phyloP scores from a whole-genome alignment of 352 stramenopile genomes.

The Globisporangium splendens region DNA sequence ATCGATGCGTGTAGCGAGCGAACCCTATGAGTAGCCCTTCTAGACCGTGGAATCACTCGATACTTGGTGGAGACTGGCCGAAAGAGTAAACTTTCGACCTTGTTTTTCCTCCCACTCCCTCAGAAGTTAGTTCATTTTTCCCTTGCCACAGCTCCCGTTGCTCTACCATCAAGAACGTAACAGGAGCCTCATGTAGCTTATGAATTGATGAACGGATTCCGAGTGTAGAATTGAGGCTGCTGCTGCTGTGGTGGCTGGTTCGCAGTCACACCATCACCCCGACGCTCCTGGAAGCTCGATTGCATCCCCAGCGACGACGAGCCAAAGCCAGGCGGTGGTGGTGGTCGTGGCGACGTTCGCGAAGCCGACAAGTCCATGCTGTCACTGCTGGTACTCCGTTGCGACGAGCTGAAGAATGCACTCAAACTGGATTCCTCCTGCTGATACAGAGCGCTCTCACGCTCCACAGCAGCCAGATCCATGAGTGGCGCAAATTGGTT shows the following conservation, averaged over 20 bases:
- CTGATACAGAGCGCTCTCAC: slow-evolving; percentile 62
- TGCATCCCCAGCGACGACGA: slow-evolving; percentile 1
- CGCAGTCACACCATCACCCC: not conserved
- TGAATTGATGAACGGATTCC: slow-evolving; percentile 62
- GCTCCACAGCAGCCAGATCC: slow-evolving; percentile 70
- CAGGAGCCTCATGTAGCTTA: slow-evolving; percentile 19
- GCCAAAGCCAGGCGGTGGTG: slow-evolving; percentile 27
- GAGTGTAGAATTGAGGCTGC: slow-evolving; percentile 35
- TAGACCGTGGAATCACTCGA: not conserved
- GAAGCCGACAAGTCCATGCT: slow-evolving; percentile 18
- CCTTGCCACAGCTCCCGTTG: slow-evolving; percentile 1
- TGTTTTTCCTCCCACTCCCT: not conserved
- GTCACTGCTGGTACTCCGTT: slow-evolving; percentile 14
- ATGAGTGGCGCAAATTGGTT: slow-evolving; percentile 45
- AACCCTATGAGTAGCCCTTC: not conserved
- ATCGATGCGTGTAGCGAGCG: not conserved
- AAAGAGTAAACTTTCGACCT: not conserved
- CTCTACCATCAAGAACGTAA: not conserved
- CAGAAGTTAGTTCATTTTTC: slow-evolving; percentile 2
- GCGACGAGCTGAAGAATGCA: slow-evolving; percentile 42
- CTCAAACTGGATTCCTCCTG: slow-evolving; percentile 74
- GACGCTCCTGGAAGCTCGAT: not conserved
- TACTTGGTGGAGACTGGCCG: not conserved
- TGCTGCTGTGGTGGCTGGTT: slow-evolving; percentile 17
- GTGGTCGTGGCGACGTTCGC: slow-evolving; percentile 28